Percentiles rank a stretch among this genome's conserved stretches.
Evolutionary conservation across 2,329 filamentous ascomycete genomes (phyloP).

Genomic region (Fusarium cyanostomum): DNA sequence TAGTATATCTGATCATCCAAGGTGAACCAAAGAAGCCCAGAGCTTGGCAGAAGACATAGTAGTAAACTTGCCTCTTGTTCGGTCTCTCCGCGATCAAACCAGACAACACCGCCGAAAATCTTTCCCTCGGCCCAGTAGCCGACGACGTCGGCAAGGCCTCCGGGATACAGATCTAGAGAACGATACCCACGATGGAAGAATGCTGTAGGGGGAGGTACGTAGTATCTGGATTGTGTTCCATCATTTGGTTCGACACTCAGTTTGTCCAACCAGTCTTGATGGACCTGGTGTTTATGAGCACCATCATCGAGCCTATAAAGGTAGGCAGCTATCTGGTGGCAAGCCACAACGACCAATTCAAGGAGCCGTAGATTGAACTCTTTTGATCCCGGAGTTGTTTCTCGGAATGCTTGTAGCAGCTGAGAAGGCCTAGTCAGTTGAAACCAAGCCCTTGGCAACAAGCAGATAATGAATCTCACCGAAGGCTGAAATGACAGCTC

Average conservation of each 20-base stretch:
- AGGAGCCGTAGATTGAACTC: constrained; percentile 1
- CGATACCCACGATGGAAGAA: constrained; percentile 15
- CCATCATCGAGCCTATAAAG: constrained; percentile 15
- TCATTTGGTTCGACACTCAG: neutral
- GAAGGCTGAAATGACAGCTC: fast-evolving
- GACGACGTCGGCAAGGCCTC: constrained; percentile 3
- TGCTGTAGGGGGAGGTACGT: neutral
- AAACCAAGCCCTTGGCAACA: neutral
- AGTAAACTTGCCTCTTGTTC: constrained; percentile 1
- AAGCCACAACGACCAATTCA: constrained; percentile 5
- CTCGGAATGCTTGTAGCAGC: neutral
- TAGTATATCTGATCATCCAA: neutral
- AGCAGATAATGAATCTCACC: neutral
- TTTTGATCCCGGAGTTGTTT: neutral
- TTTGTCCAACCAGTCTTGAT: constrained; percentile 7
- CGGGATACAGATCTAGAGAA: constrained; percentile 15
- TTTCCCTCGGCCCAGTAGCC: constrained; percentile 27
- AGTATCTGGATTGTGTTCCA: neutral
- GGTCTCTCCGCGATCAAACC: constrained; percentile 19
- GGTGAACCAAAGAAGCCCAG: too few species aligned
- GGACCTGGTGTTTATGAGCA: constrained; percentile 7
- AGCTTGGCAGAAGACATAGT: neutral
- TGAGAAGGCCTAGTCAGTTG: neutral
- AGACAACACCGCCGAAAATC: constrained; percentile 13
- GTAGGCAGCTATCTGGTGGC: constrained; percentile 23